Evolutionary conservation across 2,329 filamentous ascomycete genomes (phyloP).

Genomic region (Ophiocordyceps camponoti-saundersi): DNA sequence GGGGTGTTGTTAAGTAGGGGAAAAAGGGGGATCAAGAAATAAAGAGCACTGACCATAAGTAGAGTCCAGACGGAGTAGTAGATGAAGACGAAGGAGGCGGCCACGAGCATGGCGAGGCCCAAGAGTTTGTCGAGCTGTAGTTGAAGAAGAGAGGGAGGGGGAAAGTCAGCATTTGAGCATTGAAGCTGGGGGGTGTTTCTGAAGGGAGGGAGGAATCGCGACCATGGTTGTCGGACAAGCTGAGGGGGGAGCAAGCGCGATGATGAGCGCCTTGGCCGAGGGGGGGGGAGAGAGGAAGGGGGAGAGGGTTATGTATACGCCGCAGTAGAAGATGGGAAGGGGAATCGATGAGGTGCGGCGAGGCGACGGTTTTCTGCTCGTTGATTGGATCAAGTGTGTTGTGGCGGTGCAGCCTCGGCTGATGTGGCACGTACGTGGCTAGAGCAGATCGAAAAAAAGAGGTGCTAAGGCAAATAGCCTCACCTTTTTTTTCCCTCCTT

Average conservation of each 20-base stretch:
- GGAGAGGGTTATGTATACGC: not conserved
- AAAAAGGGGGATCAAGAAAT: too few species aligned
- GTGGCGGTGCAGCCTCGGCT: not conserved
- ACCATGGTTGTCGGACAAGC: not conserved
- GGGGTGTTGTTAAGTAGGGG: too few species aligned
- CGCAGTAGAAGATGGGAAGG: not conserved
- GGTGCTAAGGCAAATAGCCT: too few species aligned
- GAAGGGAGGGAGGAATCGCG: not conserved
- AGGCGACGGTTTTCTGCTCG: not conserved
- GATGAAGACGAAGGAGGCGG: conserved; percentile 44
- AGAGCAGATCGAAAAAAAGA: not conserved
- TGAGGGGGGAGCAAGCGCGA: not conserved
- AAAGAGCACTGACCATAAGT: conserved; percentile 55
- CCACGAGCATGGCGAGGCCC: conserved; percentile 51
- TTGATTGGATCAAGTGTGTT: not conserved
- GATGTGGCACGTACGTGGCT: not conserved
- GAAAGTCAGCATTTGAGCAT: not conserved
- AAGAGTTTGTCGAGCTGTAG: conserved; percentile 73
- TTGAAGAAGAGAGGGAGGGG: not conserved
- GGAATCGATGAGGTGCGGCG: not conserved
- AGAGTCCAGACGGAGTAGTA: conserved; percentile 99
- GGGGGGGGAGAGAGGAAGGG: not conserved
- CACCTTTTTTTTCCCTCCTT: not conserved
- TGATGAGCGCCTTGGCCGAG: not conserved
- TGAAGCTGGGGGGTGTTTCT: too few species aligned